These are phyloP conservation scores for Lasiodiplodia theobromae DNA, from an alignment of 2,329 filamentous ascomycete genomes.

Conservation along the genomic window DNA sequence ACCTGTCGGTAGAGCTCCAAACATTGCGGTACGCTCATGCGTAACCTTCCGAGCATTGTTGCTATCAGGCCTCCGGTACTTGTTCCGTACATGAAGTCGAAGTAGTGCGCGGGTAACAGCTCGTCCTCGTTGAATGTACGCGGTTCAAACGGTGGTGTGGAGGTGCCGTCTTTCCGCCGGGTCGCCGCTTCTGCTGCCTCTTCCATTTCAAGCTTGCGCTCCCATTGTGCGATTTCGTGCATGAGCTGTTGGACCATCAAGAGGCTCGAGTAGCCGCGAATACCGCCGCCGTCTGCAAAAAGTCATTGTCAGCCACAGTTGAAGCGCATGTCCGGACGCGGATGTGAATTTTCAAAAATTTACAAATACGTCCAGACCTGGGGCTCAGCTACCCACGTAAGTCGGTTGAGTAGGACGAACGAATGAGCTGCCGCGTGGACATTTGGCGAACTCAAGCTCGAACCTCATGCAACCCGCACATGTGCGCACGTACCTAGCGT, in stretches of 20 bases:
- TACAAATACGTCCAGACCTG: not conserved
- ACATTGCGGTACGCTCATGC: constrained; percentile 58
- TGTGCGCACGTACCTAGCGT: constrained; percentile 47
- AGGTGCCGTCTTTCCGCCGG: constrained; percentile 31
- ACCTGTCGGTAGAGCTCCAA: constrained; percentile 53
- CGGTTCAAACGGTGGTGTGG: constrained; percentile 17
- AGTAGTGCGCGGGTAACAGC: constrained; percentile 59
- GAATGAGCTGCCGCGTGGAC: no score
- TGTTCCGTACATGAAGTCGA: constrained; percentile 62
- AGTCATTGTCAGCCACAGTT: not conserved
- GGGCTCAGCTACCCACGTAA: not conserved
- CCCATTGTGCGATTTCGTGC: constrained; percentile 56
- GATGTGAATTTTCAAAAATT: not conserved
- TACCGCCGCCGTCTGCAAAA: constrained; percentile 55
- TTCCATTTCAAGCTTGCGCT: constrained; percentile 54
- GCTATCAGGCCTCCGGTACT: constrained; percentile 61
- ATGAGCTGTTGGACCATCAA: constrained; percentile 58
- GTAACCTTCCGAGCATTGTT: constrained; percentile 57
- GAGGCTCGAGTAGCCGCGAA: constrained; percentile 59
- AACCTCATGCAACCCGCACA: not conserved
- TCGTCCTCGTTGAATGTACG: constrained; percentile 49
- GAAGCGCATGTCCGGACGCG: not conserved
- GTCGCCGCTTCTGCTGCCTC: constrained; percentile 43
- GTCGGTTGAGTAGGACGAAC: not conserved
- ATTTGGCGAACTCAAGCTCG: not conserved